Percentiles rank a stretch among this genome's conserved stretches.
Evolutionary conservation across 1,139 yeast genomes (phyloP).

Genomic region (Lodderomyces pseudojiufengensis): DNA sequence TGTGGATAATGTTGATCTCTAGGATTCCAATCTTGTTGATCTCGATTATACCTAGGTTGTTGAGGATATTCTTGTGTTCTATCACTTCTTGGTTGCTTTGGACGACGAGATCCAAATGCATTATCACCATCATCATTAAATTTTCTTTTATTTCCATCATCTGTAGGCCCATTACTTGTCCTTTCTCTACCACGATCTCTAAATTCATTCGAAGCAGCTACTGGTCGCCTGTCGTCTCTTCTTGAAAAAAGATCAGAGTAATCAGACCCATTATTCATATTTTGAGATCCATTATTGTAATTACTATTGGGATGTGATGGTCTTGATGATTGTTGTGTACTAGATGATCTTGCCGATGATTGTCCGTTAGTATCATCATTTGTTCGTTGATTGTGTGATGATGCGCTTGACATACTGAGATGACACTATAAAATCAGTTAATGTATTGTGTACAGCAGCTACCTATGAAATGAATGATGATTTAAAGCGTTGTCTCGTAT

Average conservation of each 20-base stretch:
- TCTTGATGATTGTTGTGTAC: neutral
- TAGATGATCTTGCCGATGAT: conserved; percentile 6
- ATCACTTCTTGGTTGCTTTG: neutral
- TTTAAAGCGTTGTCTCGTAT: no score
- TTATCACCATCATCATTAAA: neutral
- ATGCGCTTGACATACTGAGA: conserved; percentile 11
- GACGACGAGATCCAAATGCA: neutral
- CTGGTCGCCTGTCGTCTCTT: neutral
- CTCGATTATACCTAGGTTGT: conserved; percentile 4
- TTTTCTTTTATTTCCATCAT: conserved; percentile 1
- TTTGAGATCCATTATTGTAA: neutral
- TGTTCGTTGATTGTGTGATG: conserved; percentile 2
- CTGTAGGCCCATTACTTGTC: neutral
- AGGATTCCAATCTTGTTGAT: no score
- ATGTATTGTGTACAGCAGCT: no score
- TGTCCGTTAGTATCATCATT: conserved; percentile 10
- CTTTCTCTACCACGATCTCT: conserved; percentile 4
- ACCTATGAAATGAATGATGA: no score
- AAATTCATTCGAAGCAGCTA: neutral
- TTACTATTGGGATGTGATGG: neutral
- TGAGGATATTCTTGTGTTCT: neutral
- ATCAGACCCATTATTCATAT: neutral
- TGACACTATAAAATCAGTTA: no score
- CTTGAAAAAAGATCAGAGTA: neutral
- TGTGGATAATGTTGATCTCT: conserved; percentile 1